Conservation (phyloP, 306 rosid species). For the Lathyrus oleraceus region DNA sequence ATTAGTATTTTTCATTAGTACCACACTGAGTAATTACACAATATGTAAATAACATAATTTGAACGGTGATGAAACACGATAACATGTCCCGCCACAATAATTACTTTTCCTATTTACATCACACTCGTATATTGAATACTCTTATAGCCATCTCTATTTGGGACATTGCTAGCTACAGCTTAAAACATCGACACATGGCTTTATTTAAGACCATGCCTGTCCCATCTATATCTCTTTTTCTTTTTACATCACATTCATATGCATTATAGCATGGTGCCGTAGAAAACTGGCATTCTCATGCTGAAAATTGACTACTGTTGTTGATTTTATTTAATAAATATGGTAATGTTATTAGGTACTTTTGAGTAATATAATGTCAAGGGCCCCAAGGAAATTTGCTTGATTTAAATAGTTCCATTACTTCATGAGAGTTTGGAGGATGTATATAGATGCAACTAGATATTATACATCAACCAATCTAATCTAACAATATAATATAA, state of each 20-base stretch:
- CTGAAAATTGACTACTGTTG: neutral
- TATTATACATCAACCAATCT: neutral
- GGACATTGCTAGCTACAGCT: conserved; percentile 29
- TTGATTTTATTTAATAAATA: neutral
- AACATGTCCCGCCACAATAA: no score
- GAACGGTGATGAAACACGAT: no score
- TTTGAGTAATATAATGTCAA: neutral
- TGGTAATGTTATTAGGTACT: no score
- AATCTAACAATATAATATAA: conserved; percentile 10
- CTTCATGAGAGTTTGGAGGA: neutral
- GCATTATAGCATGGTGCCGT: neutral
- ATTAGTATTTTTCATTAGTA: no score
- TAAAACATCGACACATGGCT: conserved; percentile 29
- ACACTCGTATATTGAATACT: no score
- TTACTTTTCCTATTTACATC: no score
- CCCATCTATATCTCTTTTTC: neutral
- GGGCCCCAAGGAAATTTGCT: neutral
- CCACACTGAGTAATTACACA: no score
- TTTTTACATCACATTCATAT: neutral
- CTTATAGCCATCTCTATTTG: conserved; percentile 18
- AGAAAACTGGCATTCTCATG: neutral
- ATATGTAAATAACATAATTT: no score
- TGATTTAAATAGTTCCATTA: neutral
- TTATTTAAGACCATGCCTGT: conserved; percentile 41
- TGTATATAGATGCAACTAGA: neutral